Evolutionary conservation across 2,329 filamentous ascomycete genomes (phyloP), one percentile per base, ranked within the genome.

Genomic region (Chrysosphaeria jannelii): DNA sequence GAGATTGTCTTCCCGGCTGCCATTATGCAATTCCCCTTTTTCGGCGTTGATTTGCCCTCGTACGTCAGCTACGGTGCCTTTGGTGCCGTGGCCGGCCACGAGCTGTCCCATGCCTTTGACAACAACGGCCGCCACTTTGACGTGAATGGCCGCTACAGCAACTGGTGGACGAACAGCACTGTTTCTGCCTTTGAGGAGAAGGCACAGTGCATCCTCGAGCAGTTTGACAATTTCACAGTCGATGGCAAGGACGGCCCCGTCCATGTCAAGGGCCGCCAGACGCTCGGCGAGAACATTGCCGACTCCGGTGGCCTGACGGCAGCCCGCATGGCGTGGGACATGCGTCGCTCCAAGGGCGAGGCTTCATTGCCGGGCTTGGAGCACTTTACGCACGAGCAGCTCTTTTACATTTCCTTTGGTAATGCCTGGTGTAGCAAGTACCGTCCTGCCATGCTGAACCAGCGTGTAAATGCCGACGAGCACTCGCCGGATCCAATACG

Each of bases 31-130:
- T 55, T 57, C 3, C 65, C 67, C 1, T 46, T 64, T 2, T 72
- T 71, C 34, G 57, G 66, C 28, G 51, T 57, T 8, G 43, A 53
- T 5, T 49, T 67, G 1, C 67, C 67, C 0, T 43, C 55, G 13
- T 74, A 71, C 32, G 42, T 72, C 18, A 54, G 54, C 7, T 75
- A 70, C 36, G 66, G 65, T n/a, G 59, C 57, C 1, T 66, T 72
- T 35, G 67, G 65, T 1, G 52, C 58, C 2, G 53, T 70, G 3
- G 58, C 57, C 6, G 67, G 65, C 3, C 67, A 74, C 34, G 66
- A 72, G 37, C 48, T 74, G 6, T 64, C 59, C 4, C 67, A 74
- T 31, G 65, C 60, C 8, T 71, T 74, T 33, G 67, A 74, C 37
- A 63, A 53, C 16, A 57, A 51, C 0, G 66, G 66, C 6, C 50